Base-by-base conservation (phyloP, 805 yeast genomes). In the Wickerhamiella alocasiicola region DNA sequence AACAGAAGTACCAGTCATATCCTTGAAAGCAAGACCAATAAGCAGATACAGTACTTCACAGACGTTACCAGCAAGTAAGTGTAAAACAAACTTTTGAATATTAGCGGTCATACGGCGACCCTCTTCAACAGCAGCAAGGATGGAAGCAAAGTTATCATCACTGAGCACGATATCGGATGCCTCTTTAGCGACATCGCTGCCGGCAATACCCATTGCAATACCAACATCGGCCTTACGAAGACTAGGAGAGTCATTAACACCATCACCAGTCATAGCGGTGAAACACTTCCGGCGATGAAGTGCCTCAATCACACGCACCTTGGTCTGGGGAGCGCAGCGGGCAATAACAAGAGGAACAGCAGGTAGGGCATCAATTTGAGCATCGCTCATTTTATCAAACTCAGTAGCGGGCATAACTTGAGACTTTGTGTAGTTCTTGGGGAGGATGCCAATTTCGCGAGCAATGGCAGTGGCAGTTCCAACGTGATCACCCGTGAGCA, bases 201-300 rank as follows among this genome's bases (percentile, higher is more conserved):
- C 88, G 46, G 78, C 72, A 62, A 74, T 65, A 35, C 88, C 88
- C 88, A 80, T 80, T 9, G 88, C 84, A 57, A 80, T 78, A 49
- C 88, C 88, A 43, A 80, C 82, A 58, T 80, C 85, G 3, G 88
- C 79, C 48, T 66, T 74, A 56, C 79, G 79, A 59, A 80, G 64
- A 26, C 81, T 72, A 19, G 88, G 88, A 2, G 85, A 78, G 55
- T 80, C 88, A 56, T 80, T 80, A 33, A 80, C 87, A 47, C 88
- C 88, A 56, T 80, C 88, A 46, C 84, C 84, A 21, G 84, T 78
- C 88, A 80, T 81, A 15, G 88, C 88, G 60, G 78, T 68, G 59
- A 75, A 68, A 55, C 75, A 64, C 47, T 67, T 61, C 57, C 72
- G 72, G 53, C 70, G 76, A 64, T 70, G 85, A 50, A 64, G 70